Base-by-base conservation (phyloP, 169 alveolate genomes). In the Plasmodium gaboni region DNA sequence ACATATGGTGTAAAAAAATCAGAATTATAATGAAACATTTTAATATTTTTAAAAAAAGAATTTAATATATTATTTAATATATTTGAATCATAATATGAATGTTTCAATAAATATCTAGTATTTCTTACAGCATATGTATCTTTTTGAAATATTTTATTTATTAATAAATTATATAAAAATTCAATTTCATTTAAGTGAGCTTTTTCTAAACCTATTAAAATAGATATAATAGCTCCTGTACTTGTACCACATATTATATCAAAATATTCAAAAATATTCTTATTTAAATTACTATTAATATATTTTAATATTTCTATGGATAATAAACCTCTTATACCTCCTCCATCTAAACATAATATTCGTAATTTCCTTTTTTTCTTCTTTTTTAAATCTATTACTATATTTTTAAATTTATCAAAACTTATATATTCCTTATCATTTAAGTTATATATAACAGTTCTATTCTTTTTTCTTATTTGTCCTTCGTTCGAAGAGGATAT, bases 181-280 rank as follows among this genome's bases (percentile, higher is more conserved):
- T 86, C 92, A 26, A 92, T 87, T 55, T 95, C 96, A n/a, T 89
- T 69, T 26, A 93, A 87, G 22, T 91, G 91, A 19, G 95, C 94
- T 64, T 89, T 92, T 76, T 95, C 97, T 46, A 94, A 80, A 26
- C 96, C 97, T 12, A 95, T 70, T 38, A 95, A 74, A 4, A 95
- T 83, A 24, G 96, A 96, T 32, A 96, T 69, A 24, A 96, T 71
- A 10, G 96, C 97, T 9, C 98, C 98, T 13, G 97, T 94, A 51
- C 97, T 94, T 1, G 97, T 96, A 10, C 97, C 98, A 71, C 97
- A 94, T 44, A 96, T 92, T 55, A 96, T 73, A 90, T 96, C 98
- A 61, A 96, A 96, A 19, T 73, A 88, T 61, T 94, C 97, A 67
- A 95, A 93, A 38, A 94, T 51, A 74, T 96, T 94, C 73, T 53